Evolutionary conservation across 192 early-diverging fungal species (phyloP).

Genomic region (Rhizophagus sp.): DNA sequence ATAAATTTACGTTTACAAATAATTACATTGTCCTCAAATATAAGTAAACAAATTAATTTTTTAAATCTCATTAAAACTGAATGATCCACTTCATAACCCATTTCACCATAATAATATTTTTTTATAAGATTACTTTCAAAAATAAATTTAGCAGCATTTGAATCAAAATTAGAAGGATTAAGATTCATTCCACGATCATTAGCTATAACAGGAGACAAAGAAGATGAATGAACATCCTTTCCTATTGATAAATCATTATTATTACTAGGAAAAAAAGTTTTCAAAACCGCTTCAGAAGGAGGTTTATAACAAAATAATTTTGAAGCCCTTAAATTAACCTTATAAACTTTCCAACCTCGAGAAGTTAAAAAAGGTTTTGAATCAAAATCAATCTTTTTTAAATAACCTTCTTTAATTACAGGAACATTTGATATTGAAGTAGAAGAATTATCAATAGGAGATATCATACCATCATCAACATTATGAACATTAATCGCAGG

Average conservation of each 20-base stretch:
- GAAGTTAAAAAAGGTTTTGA: conserved; percentile 55
- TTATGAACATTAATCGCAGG: conserved; percentile 22
- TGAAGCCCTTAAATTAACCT: conserved; percentile 68
- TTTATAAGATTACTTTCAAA: conserved; percentile 55
- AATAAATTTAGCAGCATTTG: conserved; percentile 51
- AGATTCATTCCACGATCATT: conserved; percentile 54
- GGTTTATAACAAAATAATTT: conserved; percentile 78
- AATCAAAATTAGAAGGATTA: conserved; percentile 59
- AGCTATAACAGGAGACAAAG: conserved; percentile 32
- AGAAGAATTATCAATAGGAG: not conserved
- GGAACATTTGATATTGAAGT: conserved; percentile 11
- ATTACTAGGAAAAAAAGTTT: conserved; percentile 37
- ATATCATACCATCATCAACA: not conserved
- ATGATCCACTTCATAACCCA: conserved; percentile 64
- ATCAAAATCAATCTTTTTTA: conserved; percentile 73
- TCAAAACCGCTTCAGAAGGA: conserved; percentile 52
- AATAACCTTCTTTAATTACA: conserved; percentile 61
- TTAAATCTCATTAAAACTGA: conserved; percentile 60
- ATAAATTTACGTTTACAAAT: conserved; percentile 68
- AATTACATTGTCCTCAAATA: conserved; percentile 68
- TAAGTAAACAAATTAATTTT: conserved; percentile 60
- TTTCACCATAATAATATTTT: conserved; percentile 68
- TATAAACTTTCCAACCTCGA: conserved; percentile 79
- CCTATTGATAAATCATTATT: conserved; percentile 16
- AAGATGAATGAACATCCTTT: conserved; percentile 29